phyloP scores from a whole-genome alignment of 1,139 yeast genomes.

The Yamadazyma epiphylla region DNA sequence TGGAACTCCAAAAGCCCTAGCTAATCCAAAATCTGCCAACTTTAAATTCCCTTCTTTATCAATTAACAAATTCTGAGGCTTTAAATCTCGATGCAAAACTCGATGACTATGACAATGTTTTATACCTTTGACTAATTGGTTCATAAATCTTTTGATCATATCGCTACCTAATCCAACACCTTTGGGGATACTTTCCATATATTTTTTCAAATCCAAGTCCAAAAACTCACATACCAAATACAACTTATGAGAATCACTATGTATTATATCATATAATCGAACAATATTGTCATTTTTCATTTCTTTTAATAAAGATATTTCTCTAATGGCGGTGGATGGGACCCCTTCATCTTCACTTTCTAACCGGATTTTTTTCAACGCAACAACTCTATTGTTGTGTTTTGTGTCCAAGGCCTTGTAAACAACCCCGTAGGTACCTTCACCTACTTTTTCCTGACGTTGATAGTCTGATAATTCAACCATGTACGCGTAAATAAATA shows the following conservation, averaged over 20 bases:
- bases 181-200: conserved; percentile 94
- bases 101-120: conserved; percentile 95
- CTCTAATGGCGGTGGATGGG: conserved; percentile 96
- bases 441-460: conserved; percentile 95
- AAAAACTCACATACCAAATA: conserved; percentile 91
- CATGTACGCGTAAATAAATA: conserved; percentile 48
- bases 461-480: conserved; percentile 88
- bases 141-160: conserved; percentile 90
- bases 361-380: conserved; percentile 87
- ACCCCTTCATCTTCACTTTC: conserved; percentile 99
- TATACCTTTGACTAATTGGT: conserved; percentile 88
- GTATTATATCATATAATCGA: conserved; percentile 87
- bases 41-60: conserved; percentile 94
- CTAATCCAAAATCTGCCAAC: conserved; percentile 95
- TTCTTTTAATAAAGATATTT: conserved; percentile 89
- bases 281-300: conserved; percentile 91
- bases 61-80: conserved; percentile 92
- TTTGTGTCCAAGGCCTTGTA: conserved; percentile 90
- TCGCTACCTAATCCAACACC: conserved; percentile 87
- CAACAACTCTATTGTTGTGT: conserved; percentile 88
- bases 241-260: conserved; percentile 91
- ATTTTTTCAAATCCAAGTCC: conserved; percentile 90
- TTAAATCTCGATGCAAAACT: conserved; percentile 90
- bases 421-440: conserved; percentile 97
- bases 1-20: conserved; percentile 97